These are phyloP conservation scores for Elongisporangium undulatum DNA, from an alignment of 352 stramenopile genomes.

Conservation along the genomic window DNA sequence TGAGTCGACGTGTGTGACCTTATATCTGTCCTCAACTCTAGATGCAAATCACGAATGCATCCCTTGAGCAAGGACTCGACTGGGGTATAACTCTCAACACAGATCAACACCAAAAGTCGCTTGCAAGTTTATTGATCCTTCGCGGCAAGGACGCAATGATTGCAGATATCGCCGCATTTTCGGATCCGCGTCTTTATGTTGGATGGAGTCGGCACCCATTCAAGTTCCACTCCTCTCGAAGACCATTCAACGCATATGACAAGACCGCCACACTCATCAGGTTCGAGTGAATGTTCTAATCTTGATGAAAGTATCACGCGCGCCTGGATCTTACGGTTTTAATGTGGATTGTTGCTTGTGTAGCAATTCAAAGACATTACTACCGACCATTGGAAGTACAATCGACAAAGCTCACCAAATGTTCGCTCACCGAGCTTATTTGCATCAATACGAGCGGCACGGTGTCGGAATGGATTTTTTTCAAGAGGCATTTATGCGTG, in stretches of 20 bases:
- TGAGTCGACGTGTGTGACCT: neutral
- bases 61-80: slow-evolving; percentile 59
- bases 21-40: slow-evolving; percentile 4
- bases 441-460: slow-evolving; percentile 62
- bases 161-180: slow-evolving; percentile 28
- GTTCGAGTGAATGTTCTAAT: slow-evolving; percentile 10
- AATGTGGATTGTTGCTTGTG: neutral
- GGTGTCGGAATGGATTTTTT: slow-evolving; percentile 56
- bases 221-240: slow-evolving; percentile 17
- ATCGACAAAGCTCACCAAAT: slow-evolving; percentile 64
- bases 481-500: slow-evolving; percentile 51
- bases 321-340: neutral
- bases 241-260: slow-evolving; percentile 57
- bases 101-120: slow-evolving; percentile 11
- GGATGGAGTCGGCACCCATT: slow-evolving; percentile 36
- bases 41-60: slow-evolving; percentile 64
- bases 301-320: too few relatives aligned
- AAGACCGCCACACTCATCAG: slow-evolving; percentile 59
- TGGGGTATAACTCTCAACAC: slow-evolving; percentile 41
- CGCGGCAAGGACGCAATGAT: slow-evolving; percentile 25
- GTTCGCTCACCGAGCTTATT: slow-evolving; percentile 55
- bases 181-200: slow-evolving; percentile 37
- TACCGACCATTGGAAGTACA: slow-evolving; percentile 40
- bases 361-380: slow-evolving; percentile 65
- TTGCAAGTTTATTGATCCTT: slow-evolving; percentile 49